Evolutionary conservation across 139 green algal genomes (phyloP).

Genomic region (Chlamydomonas sp.): DNA sequence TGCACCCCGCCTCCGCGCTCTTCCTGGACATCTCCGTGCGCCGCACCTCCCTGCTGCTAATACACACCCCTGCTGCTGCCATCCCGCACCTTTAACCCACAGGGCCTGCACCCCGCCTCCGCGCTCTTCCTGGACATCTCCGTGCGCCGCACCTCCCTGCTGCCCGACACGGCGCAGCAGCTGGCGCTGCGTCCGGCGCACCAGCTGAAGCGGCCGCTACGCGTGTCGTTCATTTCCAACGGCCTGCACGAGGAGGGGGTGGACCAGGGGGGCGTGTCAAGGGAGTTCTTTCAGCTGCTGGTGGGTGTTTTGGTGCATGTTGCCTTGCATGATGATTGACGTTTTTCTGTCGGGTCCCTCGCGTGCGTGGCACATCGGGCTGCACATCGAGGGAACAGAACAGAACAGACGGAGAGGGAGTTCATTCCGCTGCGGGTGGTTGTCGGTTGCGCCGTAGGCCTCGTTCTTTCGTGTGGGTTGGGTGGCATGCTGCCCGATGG

Average conservation of each 20-base stretch:
- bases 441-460: no score
- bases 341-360: neutral
- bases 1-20: conserved; percentile 47
- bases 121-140: conserved; percentile 33
- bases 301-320: neutral
- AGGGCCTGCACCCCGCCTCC: conserved; percentile 55
- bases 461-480: no score
- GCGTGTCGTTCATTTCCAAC: conserved; percentile 77
- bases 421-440: no score
- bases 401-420: no score
- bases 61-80: no score
- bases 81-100: neutral
- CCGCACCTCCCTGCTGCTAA: no score
- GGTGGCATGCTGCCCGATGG: no score
- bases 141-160: conserved; percentile 8
- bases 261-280: conserved; percentile 86
- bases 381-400: no score
- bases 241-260: conserved; percentile 80
- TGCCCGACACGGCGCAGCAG: conserved; percentile 22
- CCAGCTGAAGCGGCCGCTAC: conserved; percentile 84
- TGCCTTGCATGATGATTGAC: neutral
- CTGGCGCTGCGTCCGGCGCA: conserved; percentile 30
- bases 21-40: conserved; percentile 32
- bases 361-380: neutral
- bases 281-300: conserved; percentile 92